Percentiles rank a stretch among this genome's conserved stretches.
Evolutionary conservation across 1,284 basidiomycete species (phyloP).

Genomic region (Dichomitus squalens): DNA sequence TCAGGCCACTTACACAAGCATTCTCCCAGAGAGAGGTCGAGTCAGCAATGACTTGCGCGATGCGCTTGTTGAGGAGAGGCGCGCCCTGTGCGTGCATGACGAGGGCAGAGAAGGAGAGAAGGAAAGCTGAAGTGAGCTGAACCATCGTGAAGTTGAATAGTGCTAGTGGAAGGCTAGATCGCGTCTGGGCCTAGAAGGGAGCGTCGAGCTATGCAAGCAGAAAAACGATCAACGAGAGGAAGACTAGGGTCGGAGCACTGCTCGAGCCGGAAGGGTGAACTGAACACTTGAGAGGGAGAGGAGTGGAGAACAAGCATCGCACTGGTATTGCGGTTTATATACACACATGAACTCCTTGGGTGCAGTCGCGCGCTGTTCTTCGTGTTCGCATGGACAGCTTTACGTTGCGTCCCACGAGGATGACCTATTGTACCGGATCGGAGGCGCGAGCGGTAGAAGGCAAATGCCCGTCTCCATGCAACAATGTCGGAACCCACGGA

Average conservation of each 20-base stretch:
- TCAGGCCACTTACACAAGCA: constrained; percentile 37
- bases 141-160: constrained; percentile 16
- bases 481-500: background rate
- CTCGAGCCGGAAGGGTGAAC: background rate
- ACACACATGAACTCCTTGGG: background rate
- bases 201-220: constrained; percentile 1
- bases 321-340: background rate
- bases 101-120: constrained; percentile 24
- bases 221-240: background rate
- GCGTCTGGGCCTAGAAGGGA: background rate
- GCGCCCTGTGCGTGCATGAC: constrained; percentile 22
- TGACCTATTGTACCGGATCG: background rate
- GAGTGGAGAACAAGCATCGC: background rate
- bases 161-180: background rate
- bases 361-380: background rate
- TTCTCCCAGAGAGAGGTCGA: constrained; percentile 43
- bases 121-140: constrained; percentile 20
- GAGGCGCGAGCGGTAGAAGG: background rate
- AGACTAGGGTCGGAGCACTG: constrained; percentile 2
- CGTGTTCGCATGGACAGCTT: background rate
- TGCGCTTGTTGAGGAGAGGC: constrained; percentile 42
- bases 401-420: background rate
- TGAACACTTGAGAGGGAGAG: background rate
- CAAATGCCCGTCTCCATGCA: background rate
- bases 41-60: constrained; percentile 41